These are phyloP conservation scores for Metschnikowia orientalis DNA, from an alignment of 805 yeast genomes.

Conservation along the genomic window DNA sequence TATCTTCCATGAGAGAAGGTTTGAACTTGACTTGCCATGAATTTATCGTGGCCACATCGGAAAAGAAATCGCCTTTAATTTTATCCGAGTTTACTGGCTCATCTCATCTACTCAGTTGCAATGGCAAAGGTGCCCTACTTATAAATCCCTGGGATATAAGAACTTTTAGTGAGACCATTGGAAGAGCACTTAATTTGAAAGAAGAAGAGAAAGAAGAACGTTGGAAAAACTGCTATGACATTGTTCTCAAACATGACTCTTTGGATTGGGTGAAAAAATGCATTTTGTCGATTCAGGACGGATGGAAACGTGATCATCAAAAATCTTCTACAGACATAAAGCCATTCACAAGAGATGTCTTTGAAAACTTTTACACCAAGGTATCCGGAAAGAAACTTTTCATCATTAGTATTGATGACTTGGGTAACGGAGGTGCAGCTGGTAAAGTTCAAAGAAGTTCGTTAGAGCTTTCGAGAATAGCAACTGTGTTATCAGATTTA, in stretches of 20 bases:
- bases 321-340: constrained; percentile 22
- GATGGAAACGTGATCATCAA: constrained; percentile 33
- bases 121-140: constrained; percentile 59
- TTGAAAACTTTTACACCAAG: constrained; percentile 28
- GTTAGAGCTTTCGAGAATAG: constrained; percentile 40
- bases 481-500: constrained; percentile 56
- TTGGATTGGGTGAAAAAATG: constrained; percentile 67
- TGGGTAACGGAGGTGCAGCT: constrained; percentile 24
- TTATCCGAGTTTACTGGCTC: constrained; percentile 94
- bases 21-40: constrained; percentile 97
- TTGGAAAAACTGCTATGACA: constrained; percentile 59
- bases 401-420: constrained; percentile 49
- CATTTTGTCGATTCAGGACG: constrained; percentile 46
- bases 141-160: constrained; percentile 90
- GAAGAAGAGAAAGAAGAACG: constrained; percentile 51
- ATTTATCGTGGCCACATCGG: constrained; percentile 69
- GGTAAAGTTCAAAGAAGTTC: constrained; percentile 10
- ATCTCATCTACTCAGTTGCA: constrained; percentile 60
- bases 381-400: constrained; percentile 40
- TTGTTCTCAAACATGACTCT: constrained; percentile 65
- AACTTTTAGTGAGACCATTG: constrained; percentile 60
- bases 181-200: constrained; percentile 61
- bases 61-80: constrained; percentile 73
- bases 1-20: constrained; percentile 92
- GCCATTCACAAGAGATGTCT: constrained; percentile 32